These are phyloP conservation scores for Funneliformis geosporum DNA, from an alignment of 192 early-diverging fungal genomes.

Conservation along the genomic window DNA sequence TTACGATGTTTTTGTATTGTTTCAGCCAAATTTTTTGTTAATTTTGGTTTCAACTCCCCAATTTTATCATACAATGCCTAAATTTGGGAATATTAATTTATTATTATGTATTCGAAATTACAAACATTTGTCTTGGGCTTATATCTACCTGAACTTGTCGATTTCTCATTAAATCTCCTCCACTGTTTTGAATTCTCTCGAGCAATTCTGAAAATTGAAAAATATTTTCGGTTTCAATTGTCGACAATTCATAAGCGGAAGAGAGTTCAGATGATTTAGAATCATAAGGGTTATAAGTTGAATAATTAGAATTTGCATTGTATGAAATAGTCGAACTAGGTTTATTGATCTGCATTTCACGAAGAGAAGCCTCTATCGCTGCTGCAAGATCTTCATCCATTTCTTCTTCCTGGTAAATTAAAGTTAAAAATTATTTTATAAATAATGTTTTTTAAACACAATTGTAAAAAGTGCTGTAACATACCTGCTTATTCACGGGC, in stretches of 20 bases:
- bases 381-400: conserved; percentile 72
- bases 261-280: conserved; percentile 37
- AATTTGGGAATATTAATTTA: neutral
- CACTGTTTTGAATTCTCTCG: conserved; percentile 74
- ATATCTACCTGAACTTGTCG: conserved; percentile 68
- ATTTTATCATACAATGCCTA: conserved; percentile 82
- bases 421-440: too few relatives aligned
- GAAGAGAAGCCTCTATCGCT: conserved; percentile 77
- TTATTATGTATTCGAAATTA: neutral
- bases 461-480: too few relatives aligned
- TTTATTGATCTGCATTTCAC: conserved; percentile 54
- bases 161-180: conserved; percentile 74
- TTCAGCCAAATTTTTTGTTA: conserved; percentile 71
- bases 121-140: neutral
- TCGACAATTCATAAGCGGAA: conserved; percentile 61
- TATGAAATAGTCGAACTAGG: conserved; percentile 18
- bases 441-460: too few relatives aligned
- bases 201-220: conserved; percentile 87
- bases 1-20: conserved; percentile 76
- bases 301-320: conserved; percentile 20
- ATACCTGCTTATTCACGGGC: neutral
- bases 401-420: conserved; percentile 46
- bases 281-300: conserved; percentile 33
- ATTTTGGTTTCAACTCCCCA: conserved; percentile 80
- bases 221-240: conserved; percentile 85